phyloP scores from a whole-genome alignment of 2,329 filamentous ascomycete species.

The Periconia sp. region DNA sequence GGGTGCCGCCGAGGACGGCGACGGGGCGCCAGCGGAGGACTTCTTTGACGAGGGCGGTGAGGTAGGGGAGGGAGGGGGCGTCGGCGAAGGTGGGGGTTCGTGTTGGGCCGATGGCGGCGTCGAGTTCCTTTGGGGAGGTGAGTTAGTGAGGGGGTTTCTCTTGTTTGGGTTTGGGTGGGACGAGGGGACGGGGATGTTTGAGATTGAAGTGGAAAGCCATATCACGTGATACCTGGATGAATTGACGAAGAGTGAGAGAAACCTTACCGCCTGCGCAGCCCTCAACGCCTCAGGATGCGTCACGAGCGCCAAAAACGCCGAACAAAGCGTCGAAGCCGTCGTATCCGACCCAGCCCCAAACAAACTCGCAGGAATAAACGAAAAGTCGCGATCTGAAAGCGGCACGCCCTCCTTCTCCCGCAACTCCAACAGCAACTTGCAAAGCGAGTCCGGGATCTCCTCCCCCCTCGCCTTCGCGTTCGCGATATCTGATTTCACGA shows the following conservation, averaged over 20 bases:
- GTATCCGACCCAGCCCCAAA: slow-evolving; percentile 57
- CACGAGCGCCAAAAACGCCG: slow-evolving; percentile 53
- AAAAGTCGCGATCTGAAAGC: slow-evolving; percentile 47
- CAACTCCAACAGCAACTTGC: slow-evolving; percentile 48
- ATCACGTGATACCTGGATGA: no score
- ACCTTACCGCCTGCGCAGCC: slow-evolving; percentile 40
- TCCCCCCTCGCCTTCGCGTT: slow-evolving; percentile 35
- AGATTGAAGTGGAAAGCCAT: no score
- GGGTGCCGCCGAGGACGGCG: slow-evolving; percentile 48
- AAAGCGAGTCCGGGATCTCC: slow-evolving; percentile 46
- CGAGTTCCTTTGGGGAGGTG: slow-evolving; percentile 35
- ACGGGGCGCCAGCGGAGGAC: slow-evolving; percentile 41
- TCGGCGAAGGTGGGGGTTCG: slow-evolving; percentile 43
- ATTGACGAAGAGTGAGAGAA: not conserved
- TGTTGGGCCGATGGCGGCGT: slow-evolving; percentile 31
- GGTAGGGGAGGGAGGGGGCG: slow-evolving; percentile 40
- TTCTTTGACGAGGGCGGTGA: slow-evolving; percentile 44
- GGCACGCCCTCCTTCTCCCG: slow-evolving; percentile 42
- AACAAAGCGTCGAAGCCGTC: slow-evolving; percentile 51
- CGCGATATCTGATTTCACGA: slow-evolving; percentile 45
- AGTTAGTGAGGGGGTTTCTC: no score
- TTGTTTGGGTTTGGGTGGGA: not conserved
- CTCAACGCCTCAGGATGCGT: slow-evolving; percentile 48
- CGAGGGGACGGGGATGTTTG: not conserved
- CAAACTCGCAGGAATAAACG: slow-evolving; percentile 48